phyloP scores from a whole-genome alignment of 192 early-diverging fungal species.

The Backusella sp. region DNA sequence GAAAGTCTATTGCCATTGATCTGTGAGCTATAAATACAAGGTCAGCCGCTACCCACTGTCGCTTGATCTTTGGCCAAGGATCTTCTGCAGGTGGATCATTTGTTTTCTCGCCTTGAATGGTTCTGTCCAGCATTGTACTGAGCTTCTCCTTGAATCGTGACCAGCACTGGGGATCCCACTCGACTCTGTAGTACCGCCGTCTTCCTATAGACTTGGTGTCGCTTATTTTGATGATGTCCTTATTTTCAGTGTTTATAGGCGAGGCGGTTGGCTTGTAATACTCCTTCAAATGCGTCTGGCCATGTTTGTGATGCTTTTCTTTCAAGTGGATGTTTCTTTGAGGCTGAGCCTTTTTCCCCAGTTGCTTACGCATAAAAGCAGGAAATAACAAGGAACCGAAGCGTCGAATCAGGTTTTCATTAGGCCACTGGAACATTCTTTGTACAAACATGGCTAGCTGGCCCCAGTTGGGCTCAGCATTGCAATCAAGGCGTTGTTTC shows the following conservation, averaged over 20 bases:
- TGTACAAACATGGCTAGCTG: background rate
- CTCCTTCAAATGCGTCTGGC: background rate
- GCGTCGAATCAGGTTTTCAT: background rate
- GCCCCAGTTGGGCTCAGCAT: conserved; percentile 1
- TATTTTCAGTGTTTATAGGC: background rate
- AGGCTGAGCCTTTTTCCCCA: background rate
- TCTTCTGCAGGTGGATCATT: background rate
- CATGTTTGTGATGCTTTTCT: background rate
- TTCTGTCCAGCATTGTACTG: background rate
- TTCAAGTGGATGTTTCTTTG: background rate
- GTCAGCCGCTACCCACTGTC: conserved; percentile 22
- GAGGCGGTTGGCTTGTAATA: background rate
- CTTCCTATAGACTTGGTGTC: background rate
- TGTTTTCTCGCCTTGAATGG: background rate
- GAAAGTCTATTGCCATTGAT: background rate
- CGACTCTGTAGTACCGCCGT: background rate
- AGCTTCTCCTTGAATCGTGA: background rate
- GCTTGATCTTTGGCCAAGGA: background rate
- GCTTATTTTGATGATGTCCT: background rate
- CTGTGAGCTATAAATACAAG: conserved; percentile 9
- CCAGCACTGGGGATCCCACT: background rate
- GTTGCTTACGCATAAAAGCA: background rate
- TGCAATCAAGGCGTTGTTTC: background rate
- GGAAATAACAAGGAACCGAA: conserved; percentile 7
- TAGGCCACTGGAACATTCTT: background rate